Base-by-base conservation (phyloP, 148 eudicot genomes). In the Vaccinium myrtillus region DNA sequence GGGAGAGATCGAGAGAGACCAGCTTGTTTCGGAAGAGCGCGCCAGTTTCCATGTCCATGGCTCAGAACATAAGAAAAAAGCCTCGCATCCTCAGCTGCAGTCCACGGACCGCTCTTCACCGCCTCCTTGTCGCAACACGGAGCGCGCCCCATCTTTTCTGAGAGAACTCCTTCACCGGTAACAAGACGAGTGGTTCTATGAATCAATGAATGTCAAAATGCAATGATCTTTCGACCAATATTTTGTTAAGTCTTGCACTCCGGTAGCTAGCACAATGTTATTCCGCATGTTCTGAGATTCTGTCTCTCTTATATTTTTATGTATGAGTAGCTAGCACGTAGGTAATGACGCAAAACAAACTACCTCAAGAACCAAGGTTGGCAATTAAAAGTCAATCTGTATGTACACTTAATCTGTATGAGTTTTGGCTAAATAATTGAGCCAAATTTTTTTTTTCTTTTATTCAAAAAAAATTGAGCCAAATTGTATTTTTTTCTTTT, bases 1-100 rank as follows among this genome's bases (percentile, higher is more conserved):
- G 69, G 14, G 69, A 63, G 70, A 63, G 70, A 63, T n/a, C n/a
- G 70, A 23, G 70, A 63, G 70, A 65, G 32, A 65, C 70, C 70
- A 0, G 70, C 70, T 65, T 65, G 30, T 23, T 23, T 65, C 23
- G 70, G 70, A 65, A 65, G 30, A n/a, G 70, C 14, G 5, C 70
- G 70, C 70, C 70, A 65, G 8, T 65, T 65, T 1, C 14, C 70
- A 23, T 65, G 70, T 23, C 70, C 70, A 23, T 65, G 70, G 30
- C 6, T 65, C 70, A 6, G 70, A 65, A 65, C 30, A 65, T 65
- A 65, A 9, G 70, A 65, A 65, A 65, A 14, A 23, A 65, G 70
- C 70, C 23, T 65, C 70, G 23, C 10, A 23, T 65, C 70, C 70
- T 65, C 70, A 65, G 23, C 70, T 65, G 30, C 70, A 23, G 30